Evolutionary conservation across 345 rosid genomes (phyloP).

Genomic region (Dovyalis caffra): DNA sequence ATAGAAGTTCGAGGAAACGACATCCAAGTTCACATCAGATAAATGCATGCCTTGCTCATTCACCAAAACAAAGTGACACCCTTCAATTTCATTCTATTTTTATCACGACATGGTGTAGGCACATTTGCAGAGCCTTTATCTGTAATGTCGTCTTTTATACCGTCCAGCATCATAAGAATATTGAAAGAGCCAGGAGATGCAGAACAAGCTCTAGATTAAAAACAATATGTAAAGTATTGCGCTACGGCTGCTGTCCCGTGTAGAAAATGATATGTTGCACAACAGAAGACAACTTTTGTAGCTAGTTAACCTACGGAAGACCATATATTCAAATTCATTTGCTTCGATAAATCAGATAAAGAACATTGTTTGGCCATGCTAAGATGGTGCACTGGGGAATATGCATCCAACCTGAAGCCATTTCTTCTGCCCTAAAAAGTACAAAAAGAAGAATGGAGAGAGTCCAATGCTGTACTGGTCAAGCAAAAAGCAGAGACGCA

Average conservation of each 20-base stretch:
- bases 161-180: background rate
- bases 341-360: background rate
- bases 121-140: background rate
- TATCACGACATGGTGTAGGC: background rate
- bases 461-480: background rate
- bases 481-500: background rate
- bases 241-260: background rate
- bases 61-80: no score
- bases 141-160: background rate
- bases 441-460: background rate
- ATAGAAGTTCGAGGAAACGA: background rate
- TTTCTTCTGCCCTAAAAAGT: constrained; percentile 16
- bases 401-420: constrained; percentile 23
- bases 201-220: background rate
- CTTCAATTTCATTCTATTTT: background rate
- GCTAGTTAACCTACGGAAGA: background rate
- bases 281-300: background rate
- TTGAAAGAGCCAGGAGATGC: background rate
- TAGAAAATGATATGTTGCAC: background rate
- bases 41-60: no score
- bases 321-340: background rate
- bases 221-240: background rate
- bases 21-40: no score
- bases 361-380: constrained; percentile 5
- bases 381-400: constrained; percentile 26